phyloP scores from a whole-genome alignment of 2,329 filamentous ascomycete species.

The Lachnellula suecica region DNA sequence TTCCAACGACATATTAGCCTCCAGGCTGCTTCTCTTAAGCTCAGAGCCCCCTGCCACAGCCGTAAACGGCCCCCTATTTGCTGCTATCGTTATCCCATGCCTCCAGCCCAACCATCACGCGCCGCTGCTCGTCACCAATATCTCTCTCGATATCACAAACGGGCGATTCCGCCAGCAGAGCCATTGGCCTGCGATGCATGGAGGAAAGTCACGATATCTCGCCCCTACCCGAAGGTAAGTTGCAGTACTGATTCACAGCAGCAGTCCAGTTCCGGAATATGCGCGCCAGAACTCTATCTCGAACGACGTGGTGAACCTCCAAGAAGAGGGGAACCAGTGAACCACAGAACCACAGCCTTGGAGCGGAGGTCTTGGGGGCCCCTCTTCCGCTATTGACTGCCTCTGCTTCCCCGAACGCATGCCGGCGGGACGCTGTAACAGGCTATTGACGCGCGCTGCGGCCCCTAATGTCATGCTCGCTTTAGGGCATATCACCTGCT shows the following conservation, averaged over 20 bases:
- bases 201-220: neutral
- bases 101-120: neutral
- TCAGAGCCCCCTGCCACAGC: neutral
- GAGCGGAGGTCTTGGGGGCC: neutral
- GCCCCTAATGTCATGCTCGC: conserved; percentile 7
- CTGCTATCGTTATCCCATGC: neutral
- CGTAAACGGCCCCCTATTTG: no score
- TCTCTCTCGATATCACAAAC: neutral
- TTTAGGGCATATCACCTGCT: conserved; percentile 7
- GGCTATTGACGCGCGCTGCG: conserved; percentile 9
- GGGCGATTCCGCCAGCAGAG: neutral
- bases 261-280: neutral
- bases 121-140: neutral
- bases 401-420: neutral
- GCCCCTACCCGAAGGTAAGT: neutral
- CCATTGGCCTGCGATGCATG: neutral
- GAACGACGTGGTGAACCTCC: no score
- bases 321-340: no score
- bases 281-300: neutral
- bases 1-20: no score
- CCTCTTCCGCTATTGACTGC: neutral
- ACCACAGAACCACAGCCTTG: no score
- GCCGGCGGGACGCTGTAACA: conserved; percentile 2
- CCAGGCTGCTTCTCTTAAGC: neutral
- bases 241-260: neutral